A percentile compares a stretch with the other conserved stretches of the same genome.
Evolutionary conservation across 306 rosid genomes (phyloP).

Genomic region (Potentilla sterilis): DNA sequence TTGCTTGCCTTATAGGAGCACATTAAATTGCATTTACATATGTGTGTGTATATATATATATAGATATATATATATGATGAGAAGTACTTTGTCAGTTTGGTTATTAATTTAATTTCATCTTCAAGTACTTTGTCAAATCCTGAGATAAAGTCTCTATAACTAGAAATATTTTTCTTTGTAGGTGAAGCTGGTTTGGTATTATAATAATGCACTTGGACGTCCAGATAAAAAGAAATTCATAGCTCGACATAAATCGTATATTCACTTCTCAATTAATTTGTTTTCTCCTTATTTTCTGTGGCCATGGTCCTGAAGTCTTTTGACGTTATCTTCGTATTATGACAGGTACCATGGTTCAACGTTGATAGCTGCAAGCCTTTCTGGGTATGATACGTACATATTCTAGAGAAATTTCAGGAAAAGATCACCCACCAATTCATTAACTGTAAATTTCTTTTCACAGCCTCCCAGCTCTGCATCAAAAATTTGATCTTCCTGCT

Average conservation of each 20-base stretch:
- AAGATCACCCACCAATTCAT: slow-evolving; percentile 4
- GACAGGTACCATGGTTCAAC: slow-evolving; percentile 96
- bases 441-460: slow-evolving; percentile 30
- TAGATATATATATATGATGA: too few relatives aligned
- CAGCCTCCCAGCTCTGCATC: slow-evolving; percentile 91
- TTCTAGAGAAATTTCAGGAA: neutral
- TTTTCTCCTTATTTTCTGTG: slow-evolving; percentile 25
- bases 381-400: slow-evolving; percentile 59
- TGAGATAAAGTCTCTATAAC: neutral
- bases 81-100: neutral
- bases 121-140: slow-evolving; percentile 5
- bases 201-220: slow-evolving; percentile 91
- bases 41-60: neutral
- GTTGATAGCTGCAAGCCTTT: slow-evolving; percentile 83
- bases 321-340: slow-evolving; percentile 19
- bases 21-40: slow-evolving; percentile 19
- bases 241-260: slow-evolving; percentile 82
- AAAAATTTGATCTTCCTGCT: slow-evolving; percentile 87
- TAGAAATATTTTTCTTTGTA: slow-evolving; percentile 40
- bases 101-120: slow-evolving; percentile 1
- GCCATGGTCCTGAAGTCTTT: slow-evolving; percentile 24
- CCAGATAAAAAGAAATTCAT: slow-evolving; percentile 90
- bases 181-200: slow-evolving; percentile 98
- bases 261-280: slow-evolving; percentile 29
- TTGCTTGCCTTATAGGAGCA: slow-evolving; percentile 19